Evolutionary conservation across 2,329 filamentous ascomycete species (phyloP), one percentile per base, ranked within the genome.

Genomic region (Clonostachys rhizophaga): DNA sequence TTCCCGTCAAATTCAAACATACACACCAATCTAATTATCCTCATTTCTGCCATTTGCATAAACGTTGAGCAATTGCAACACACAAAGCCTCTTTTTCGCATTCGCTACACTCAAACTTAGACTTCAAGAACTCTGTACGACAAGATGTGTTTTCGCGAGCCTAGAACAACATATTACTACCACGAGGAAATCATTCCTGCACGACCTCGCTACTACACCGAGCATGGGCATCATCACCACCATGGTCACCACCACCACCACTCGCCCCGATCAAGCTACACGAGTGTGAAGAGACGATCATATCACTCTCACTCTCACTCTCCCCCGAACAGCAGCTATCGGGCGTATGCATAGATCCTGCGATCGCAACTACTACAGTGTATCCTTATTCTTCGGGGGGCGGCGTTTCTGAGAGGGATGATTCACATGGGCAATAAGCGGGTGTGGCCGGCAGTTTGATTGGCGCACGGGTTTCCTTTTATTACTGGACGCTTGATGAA

Each of bases 91-190:
- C 24, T 10, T 30, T 30, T 30, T 30, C 24, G 24, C 24, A 30
- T 30, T 10, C 24, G 24, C 24, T 30, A 30, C 24, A 30, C 24
- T 9, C 3, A 30, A 30, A 30, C 24, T 30, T 30, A 30, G 24
- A 30, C 24, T 30, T 30, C 8, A 30, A 30, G 24, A 10, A 10
- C 24, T 30, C 24, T 30, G 30, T 17, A 44, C 8, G 51, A 44
- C 59, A 71, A 57, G 20, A 79, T 80, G 76, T 80, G 76, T 57
- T 77, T 79, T 66, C 58, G 64, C 42, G 64, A 69, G 49, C 68
- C 71, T 47, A 62, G 59, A 33, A 70, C 67, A 39, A 69, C 69
- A 42, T 77, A 80, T 65, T 80, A 80, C 66, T 78, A 79, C 60
- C 71, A 71, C 58, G 73, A 79, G 64, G 75, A 79, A 54, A 67